Conservation (phyloP, 495 filamentous ascomycete genomes). For the Aspergillus ellipticus region DNA sequence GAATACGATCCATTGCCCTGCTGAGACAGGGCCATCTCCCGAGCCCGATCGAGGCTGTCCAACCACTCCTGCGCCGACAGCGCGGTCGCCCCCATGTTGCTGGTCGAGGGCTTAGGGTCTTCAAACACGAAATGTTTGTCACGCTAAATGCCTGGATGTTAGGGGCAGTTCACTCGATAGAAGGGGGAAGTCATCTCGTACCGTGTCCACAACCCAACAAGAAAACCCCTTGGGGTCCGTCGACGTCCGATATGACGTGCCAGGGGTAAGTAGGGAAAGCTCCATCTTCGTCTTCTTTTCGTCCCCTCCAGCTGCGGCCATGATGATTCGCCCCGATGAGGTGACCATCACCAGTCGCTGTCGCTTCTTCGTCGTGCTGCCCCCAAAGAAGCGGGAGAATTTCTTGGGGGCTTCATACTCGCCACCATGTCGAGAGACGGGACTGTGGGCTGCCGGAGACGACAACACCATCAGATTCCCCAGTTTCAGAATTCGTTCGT, state of each 20-base stretch:
- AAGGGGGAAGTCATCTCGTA: conserved; percentile 43
- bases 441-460: conserved; percentile 64
- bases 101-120: conserved; percentile 66
- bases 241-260: conserved; percentile 71
- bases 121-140: conserved; percentile 94
- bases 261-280: conserved; percentile 70
- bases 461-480: conserved; percentile 84
- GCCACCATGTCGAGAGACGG: conserved; percentile 61
- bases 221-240: conserved; percentile 78
- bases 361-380: conserved; percentile 84
- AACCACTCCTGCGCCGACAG: conserved; percentile 78
- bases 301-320: conserved; percentile 89
- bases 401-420: conserved; percentile 69
- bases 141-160: conserved; percentile 49
- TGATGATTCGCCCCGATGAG: conserved; percentile 78
- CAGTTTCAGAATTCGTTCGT: conserved; percentile 92
- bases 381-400: conserved; percentile 87
- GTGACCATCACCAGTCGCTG: conserved; percentile 96
- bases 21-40: conserved; percentile 73
- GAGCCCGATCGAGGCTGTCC: conserved; percentile 74
- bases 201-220: conserved; percentile 91
- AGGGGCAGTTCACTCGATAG: conserved; percentile 6
- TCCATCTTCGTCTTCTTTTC: conserved; percentile 95
- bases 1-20: conserved; percentile 62
- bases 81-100: conserved; percentile 41